A percentile compares a stretch with the other conserved stretches of the same genome.
phyloP scores from a whole-genome alignment of 2,329 filamentous ascomycete genomes.

The Colletotrichum sp. region DNA sequence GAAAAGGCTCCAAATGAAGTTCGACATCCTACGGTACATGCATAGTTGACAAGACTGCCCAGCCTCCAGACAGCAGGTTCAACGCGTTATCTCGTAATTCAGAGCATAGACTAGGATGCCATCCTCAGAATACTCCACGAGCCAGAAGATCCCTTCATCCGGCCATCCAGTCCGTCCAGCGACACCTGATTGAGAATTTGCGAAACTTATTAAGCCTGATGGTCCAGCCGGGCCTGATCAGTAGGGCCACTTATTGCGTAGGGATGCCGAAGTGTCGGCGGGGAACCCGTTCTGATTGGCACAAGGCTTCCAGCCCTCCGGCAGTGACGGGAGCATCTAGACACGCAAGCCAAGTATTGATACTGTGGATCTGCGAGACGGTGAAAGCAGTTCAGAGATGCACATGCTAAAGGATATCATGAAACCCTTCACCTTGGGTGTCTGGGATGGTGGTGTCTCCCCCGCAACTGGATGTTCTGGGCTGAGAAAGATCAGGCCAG shows the following conservation, averaged over 20 bases:
- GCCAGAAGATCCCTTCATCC: neutral
- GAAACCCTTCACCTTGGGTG: neutral
- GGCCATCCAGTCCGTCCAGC: neutral
- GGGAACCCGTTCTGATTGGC: neutral
- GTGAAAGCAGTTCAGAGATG: neutral
- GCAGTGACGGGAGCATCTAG: neutral
- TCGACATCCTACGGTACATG: neutral
- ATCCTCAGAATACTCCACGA: accelerated
- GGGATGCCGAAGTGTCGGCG: neutral
- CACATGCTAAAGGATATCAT: neutral
- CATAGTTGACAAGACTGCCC: accelerated
- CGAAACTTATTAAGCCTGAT: neutral
- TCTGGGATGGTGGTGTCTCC: neutral
- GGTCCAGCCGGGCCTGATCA: neutral
- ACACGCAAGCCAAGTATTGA: neutral
- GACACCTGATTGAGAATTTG: neutral
- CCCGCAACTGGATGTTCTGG: neutral
- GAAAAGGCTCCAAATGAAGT: neutral
- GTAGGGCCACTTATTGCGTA: neutral
- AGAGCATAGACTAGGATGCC: neutral
- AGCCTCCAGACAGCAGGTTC: neutral
- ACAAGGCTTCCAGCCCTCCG: neutral
- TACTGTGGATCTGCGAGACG: neutral
- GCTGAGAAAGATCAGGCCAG: neutral
- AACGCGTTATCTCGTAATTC: accelerated